phyloP scores from a whole-genome alignment of 179 eudicot species.

The Silene coronaria region DNA sequence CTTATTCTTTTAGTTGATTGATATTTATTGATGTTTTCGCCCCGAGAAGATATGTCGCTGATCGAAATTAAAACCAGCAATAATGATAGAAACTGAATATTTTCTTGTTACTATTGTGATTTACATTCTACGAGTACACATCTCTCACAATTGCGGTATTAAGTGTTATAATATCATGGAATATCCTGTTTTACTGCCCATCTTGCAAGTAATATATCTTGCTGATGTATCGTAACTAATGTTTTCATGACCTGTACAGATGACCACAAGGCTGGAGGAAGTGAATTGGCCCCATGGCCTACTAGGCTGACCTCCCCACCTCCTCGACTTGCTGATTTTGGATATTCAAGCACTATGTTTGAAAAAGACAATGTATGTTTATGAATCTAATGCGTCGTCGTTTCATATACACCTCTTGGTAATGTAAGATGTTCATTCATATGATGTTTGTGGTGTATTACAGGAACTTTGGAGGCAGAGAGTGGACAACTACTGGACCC shows the following conservation, averaged over 20 bases:
- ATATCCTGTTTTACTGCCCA: neutral
- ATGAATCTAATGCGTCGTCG: constrained; percentile 1
- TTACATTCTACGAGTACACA: neutral
- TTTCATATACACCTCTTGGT: neutral
- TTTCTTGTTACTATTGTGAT: neutral
- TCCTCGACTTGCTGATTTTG: constrained; percentile 95
- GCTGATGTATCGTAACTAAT: neutral
- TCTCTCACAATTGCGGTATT: neutral
- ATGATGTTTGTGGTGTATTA: constrained; percentile 8
- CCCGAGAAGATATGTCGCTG: neutral
- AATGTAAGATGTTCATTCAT: constrained; percentile 15
- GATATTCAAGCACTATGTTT: constrained; percentile 72
- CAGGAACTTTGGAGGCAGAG: constrained; percentile 83
- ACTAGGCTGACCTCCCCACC: constrained; percentile 85
- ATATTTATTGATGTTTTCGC: neutral
- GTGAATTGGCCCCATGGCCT: constrained; percentile 96
- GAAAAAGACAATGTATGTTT: constrained; percentile 73
- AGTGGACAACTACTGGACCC: constrained; percentile 78
- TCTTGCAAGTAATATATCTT: neutral
- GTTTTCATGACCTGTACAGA: constrained; percentile 38
- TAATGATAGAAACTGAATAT: neutral
- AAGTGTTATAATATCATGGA: neutral
- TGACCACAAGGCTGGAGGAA: constrained; percentile 72
- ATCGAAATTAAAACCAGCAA: neutral
- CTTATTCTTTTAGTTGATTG: constrained; percentile 5